A percentile compares a stretch with the other conserved stretches of the same genome.
Conservation (phyloP, 371 early-diverging fungal genomes). For the Fennellomyces sp. region DNA sequence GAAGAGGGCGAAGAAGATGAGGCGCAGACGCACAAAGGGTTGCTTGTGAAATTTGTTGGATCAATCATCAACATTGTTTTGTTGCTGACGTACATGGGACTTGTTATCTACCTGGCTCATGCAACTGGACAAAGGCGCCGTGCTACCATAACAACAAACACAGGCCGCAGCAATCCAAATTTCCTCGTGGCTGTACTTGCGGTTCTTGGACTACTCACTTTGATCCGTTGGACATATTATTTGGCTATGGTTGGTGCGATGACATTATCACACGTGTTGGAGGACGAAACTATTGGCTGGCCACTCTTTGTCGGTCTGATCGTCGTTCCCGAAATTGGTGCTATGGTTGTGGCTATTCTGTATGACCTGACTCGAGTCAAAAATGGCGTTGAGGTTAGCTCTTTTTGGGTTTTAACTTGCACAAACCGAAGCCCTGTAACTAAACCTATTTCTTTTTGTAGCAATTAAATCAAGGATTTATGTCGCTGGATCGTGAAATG, state of each 20-base stretch:
- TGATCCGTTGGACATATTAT: constrained; percentile 2
- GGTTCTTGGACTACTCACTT: background rate
- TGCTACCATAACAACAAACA: background rate
- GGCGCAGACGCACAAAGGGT: background rate
- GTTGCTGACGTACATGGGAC: background rate
- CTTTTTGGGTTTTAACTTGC: background rate
- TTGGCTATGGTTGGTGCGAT: background rate
- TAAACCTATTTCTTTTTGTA: too few species aligned
- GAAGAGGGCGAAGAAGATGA: background rate
- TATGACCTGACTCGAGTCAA: constrained; percentile 12
- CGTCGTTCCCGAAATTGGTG: constrained; percentile 7
- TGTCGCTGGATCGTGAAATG: too few species aligned
- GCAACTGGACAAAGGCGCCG: background rate
- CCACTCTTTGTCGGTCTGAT: constrained; percentile 4
- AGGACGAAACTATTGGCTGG: background rate
- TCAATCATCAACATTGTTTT: background rate
- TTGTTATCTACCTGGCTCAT: background rate
- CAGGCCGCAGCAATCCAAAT: background rate
- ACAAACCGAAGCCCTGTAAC: too few species aligned
- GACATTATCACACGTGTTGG: background rate
- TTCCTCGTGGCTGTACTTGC: background rate
- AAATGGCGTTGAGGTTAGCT: constrained; percentile 10
- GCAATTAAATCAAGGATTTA: too few species aligned
- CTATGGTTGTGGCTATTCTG: constrained; percentile 1
- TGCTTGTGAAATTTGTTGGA: background rate